Conservation (phyloP, 2,329 filamentous ascomycete species). For the Nothophoma quercina region DNA sequence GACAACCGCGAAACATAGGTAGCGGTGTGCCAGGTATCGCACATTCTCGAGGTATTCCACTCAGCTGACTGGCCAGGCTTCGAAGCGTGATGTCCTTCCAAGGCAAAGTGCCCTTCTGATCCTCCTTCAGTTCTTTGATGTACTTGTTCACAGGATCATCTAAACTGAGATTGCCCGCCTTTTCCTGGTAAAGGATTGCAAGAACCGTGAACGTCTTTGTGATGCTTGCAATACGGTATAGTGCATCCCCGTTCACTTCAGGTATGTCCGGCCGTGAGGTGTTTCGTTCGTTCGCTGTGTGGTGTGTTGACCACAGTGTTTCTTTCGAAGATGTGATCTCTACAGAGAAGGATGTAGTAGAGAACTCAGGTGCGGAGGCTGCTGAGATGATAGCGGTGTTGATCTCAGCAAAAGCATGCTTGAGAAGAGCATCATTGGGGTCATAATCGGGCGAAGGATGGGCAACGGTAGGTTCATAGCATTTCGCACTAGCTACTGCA, state of each 20-base stretch:
- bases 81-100: conserved; percentile 55
- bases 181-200: conserved; percentile 43
- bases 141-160: conserved; percentile 46
- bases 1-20: conserved; percentile 11
- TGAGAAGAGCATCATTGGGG: conserved; percentile 33
- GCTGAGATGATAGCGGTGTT: conserved; percentile 31
- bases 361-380: conserved; percentile 40
- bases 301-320: conserved; percentile 50
- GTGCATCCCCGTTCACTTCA: conserved; percentile 48
- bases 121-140: conserved; percentile 39
- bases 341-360: conserved; percentile 50
- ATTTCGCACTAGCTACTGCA: conserved; percentile 31
- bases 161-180: conserved; percentile 44
- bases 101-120: conserved; percentile 40
- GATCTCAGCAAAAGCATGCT: conserved; percentile 43
- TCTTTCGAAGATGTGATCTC: conserved; percentile 50
- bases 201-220: conserved; percentile 47
- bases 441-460: conserved; percentile 49
- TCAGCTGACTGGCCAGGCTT: conserved; percentile 53
- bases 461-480: conserved; percentile 49
- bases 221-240: conserved; percentile 53
- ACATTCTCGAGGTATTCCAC: conserved; percentile 53
- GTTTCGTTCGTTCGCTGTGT: conserved; percentile 50
- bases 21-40: conserved; percentile 11
- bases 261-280: conserved; percentile 46